Percentiles rank a stretch among this genome's conserved stretches.
These are phyloP conservation scores for Ogataea polymorpha DNA, from an alignment of 805 yeast species.

Conservation along the genomic window DNA sequence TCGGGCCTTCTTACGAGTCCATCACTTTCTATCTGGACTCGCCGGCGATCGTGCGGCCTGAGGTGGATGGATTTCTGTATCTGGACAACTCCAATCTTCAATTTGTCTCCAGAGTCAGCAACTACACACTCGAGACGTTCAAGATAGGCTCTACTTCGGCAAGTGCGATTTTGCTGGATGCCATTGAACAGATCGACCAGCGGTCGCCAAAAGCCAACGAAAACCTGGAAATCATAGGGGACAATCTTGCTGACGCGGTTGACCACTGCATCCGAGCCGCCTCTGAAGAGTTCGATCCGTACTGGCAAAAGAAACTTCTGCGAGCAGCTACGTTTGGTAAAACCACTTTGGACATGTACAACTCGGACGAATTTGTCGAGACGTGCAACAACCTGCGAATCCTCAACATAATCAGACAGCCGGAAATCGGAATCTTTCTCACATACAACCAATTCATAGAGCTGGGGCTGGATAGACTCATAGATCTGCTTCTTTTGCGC, in stretches of 20 bases:
- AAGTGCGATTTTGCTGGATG: conserved; percentile 77
- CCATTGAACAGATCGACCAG: conserved; percentile 59
- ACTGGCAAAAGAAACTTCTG: conserved; percentile 76
- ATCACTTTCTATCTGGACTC: conserved; percentile 50
- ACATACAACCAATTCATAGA: conserved; percentile 52
- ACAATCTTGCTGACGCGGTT: conserved; percentile 56
- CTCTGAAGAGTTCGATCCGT: conserved; percentile 68
- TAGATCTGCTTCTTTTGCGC: conserved; percentile 56
- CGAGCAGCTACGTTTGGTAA: conserved; percentile 89
- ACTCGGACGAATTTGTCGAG: conserved; percentile 60
- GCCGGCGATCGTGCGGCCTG: conserved; percentile 45
- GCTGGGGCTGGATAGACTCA: conserved; percentile 54
- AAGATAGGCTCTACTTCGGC: conserved; percentile 83
- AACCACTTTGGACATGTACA: conserved; percentile 50
- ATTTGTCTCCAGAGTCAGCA: conserved; percentile 61
- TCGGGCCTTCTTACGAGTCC: conserved; percentile 66
- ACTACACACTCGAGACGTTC: conserved; percentile 57
- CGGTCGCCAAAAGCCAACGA: conserved; percentile 82
- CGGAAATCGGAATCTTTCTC: conserved; percentile 64
- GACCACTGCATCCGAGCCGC: conserved; percentile 72
- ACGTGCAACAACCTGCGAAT: conserved; percentile 61
- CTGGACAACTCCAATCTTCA: conserved; percentile 57
- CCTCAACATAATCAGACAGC: conserved; percentile 63
- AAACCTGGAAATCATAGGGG: conserved; percentile 55
- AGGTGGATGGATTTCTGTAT: conserved; percentile 68